Evolutionary conservation across 2,329 filamentous ascomycete genomes (phyloP), one percentile per base, ranked within the genome.

Genomic region (Coniella lustricola): DNA sequence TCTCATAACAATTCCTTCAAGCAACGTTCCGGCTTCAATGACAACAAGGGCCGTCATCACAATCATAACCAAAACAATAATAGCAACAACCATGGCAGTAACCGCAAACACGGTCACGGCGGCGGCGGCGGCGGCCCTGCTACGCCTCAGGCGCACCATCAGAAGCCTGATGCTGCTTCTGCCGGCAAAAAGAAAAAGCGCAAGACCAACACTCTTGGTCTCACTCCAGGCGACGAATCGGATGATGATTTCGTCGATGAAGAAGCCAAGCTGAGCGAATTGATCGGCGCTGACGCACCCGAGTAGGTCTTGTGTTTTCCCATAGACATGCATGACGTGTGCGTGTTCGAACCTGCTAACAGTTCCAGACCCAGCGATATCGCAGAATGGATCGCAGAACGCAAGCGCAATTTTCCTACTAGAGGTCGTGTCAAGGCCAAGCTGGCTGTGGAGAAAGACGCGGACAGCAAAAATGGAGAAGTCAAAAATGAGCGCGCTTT

Each of bases 341-440:
- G n/a, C n/a, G n/a, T 13, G 14, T 37, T n/a, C 10, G 25, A n/a
- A 31, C 36, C 45, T 21, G 47, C 55, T 56, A 53, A 60, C 40
- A 32, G 8, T 14, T n/a, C 14, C 21, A 81, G 76, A 49, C 71
- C 78, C 14, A 78, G 79, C 50, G 90, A 96, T 60, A 75, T 96
- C 48, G 77, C 81, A 20, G 79, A 81, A 7, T 97, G 89, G 81
- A 80, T 94, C 54, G 81, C 81, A 43, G 89, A 95, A 64, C 81
- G 91, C 51, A 85, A 77, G 61, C 84, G 81, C 55, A 83, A 84
- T 44, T 97, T 80, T 62, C 91, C 91, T 2, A 96, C 90, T 2
- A 79, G 81, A 62, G 79, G 80, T 51, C 82, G 87, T 48, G 71
- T 82, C 53, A 75, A 80, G 52, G 79, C 79, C 54, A 87, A 78